A percentile compares a stretch with the other conserved stretches of the same genome.
Evolutionary conservation across 192 early-diverging fungal genomes (phyloP).

Genomic region (Obelidium mucronatum): DNA sequence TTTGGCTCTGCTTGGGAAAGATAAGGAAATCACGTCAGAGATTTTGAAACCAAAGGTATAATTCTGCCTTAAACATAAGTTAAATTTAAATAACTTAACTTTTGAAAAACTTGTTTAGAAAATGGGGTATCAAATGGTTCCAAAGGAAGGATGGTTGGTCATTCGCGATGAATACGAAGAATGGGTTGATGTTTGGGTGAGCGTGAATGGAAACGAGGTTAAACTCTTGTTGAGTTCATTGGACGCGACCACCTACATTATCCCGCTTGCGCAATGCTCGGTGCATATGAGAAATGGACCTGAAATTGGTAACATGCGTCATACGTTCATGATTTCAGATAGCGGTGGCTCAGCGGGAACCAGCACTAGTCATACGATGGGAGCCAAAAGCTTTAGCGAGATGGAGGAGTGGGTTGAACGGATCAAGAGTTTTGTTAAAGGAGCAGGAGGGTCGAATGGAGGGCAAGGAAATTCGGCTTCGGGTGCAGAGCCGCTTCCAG

Average conservation of each 20-base stretch:
- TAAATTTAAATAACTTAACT: not conserved
- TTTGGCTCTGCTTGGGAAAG: conserved; percentile 7
- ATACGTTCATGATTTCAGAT: conserved; percentile 15
- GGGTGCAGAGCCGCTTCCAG: not conserved
- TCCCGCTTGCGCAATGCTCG: not conserved
- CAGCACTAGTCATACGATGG: not conserved
- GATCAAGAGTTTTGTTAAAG: not conserved
- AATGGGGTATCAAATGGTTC: not conserved
- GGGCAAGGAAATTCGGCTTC: not conserved
- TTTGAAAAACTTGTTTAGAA: conserved; percentile 8
- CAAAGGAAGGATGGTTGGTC: conserved; percentile 28
- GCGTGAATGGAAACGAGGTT: conserved; percentile 6
- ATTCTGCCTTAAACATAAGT: conserved; percentile 4
- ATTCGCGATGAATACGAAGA: conserved; percentile 25
- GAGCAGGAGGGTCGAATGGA: not conserved
- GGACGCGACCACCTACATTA: conserved; percentile 29
- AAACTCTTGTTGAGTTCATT: conserved; percentile 24
- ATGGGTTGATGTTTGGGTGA: conserved; percentile 28
- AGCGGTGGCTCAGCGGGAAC: not conserved
- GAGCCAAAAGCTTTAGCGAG: conserved; percentile 2
- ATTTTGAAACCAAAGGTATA: conserved; percentile 19
- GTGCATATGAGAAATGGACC: not conserved
- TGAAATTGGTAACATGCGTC: not conserved
- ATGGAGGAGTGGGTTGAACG: conserved; percentile 19
- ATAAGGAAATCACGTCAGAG: conserved; percentile 1